Conservation (phyloP, 2,329 filamentous ascomycete genomes). For the Coniochaeta sp. region DNA sequence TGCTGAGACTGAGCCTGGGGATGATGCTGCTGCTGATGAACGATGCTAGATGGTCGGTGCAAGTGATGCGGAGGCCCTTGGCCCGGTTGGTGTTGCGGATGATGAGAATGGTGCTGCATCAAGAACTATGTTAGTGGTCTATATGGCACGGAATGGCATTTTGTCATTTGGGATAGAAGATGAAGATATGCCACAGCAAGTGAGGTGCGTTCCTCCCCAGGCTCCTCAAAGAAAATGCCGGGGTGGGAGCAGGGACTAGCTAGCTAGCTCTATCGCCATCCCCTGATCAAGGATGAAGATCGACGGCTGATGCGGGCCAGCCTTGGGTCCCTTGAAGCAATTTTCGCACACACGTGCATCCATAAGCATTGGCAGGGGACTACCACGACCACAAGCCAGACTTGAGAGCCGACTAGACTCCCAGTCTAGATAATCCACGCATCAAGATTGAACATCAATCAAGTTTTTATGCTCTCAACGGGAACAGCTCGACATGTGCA, state of each 20-base stretch:
- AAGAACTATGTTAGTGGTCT: background rate
- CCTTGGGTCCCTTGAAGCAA: slow-evolving; percentile 23
- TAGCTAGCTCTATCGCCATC: slow-evolving; percentile 6
- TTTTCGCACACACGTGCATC: background rate
- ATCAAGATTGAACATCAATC: background rate
- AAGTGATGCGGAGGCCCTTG: slow-evolving; percentile 58
- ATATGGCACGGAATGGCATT: too few relatives aligned
- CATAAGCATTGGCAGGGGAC: background rate
- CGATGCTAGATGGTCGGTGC: slow-evolving; percentile 64
- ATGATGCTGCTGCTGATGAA: slow-evolving; percentile 67
- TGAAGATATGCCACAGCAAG: background rate
- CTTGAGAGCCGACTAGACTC: background rate
- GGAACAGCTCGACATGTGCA: background rate
- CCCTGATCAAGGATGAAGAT: slow-evolving; percentile 33
- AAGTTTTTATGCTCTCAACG: background rate
- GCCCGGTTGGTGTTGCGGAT: slow-evolving; percentile 55
- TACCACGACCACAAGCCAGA: background rate
- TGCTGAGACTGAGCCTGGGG: slow-evolving; percentile 44
- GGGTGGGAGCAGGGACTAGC: background rate
- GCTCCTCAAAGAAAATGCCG: background rate
- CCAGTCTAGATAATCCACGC: background rate
- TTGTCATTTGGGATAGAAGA: background rate
- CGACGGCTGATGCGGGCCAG: slow-evolving; percentile 40
- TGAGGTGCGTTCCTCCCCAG: background rate
- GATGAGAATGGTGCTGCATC: slow-evolving; percentile 67